phyloP scores from a whole-genome alignment of 2,329 filamentous ascomycete species.

The Dothistroma pini region DNA sequence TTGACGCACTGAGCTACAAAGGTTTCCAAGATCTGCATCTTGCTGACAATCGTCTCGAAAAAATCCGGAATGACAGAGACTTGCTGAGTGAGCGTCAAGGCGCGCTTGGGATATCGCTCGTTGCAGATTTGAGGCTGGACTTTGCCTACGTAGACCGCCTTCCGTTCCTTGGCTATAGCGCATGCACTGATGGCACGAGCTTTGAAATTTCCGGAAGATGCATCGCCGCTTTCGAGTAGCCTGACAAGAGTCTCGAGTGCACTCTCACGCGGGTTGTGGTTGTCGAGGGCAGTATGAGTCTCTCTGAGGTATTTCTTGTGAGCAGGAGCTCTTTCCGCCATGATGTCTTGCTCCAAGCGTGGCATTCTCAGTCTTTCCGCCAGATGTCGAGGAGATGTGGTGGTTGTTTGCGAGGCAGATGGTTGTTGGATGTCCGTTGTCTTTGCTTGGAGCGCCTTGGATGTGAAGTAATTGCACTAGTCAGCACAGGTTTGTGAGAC shows the following conservation, averaged over 20 bases:
- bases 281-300: background rate
- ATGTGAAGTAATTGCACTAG: too few species aligned
- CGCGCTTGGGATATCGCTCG: background rate
- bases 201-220: background rate
- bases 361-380: background rate
- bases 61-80: slow-evolving; percentile 5
- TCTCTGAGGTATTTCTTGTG: background rate
- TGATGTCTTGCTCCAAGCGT: background rate
- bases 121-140: background rate
- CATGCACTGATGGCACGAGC: background rate
- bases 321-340: background rate
- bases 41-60: slow-evolving; percentile 3
- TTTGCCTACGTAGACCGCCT: background rate
- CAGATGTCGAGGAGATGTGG: background rate
- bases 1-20: slow-evolving; percentile 1
- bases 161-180: background rate
- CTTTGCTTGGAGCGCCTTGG: background rate
- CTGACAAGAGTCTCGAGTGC: background rate
- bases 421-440: background rate
- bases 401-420: background rate
- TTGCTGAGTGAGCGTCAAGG: background rate
- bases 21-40: slow-evolving; percentile 1
- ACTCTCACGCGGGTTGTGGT: background rate
- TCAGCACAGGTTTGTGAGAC: too few species aligned
- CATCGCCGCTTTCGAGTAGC: background rate